These are phyloP conservation scores for Verticillium nonalfalfae DNA, from an alignment of 2,329 filamentous ascomycete species.

Conservation along the genomic window DNA sequence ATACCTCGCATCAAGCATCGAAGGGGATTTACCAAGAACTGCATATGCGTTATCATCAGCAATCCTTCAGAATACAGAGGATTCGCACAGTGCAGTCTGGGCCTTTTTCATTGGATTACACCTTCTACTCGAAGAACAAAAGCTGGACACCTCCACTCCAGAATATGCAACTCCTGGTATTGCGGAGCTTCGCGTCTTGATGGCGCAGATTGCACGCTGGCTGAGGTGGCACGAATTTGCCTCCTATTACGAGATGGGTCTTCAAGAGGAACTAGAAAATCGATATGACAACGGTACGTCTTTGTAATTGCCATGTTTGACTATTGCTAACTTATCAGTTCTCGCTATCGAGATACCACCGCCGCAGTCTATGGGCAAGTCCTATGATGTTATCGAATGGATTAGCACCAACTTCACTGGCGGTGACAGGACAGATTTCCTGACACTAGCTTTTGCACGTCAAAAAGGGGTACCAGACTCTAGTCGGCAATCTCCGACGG, in stretches of 20 bases:
- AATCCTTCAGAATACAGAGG: slow-evolving; percentile 41
- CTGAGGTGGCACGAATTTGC: slow-evolving; percentile 59
- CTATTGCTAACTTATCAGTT: neutral
- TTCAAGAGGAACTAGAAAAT: slow-evolving; percentile 39
- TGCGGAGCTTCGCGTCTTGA: slow-evolving; percentile 58
- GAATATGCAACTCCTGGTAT: slow-evolving; percentile 37
- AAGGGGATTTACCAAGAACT: slow-evolving; percentile 44
- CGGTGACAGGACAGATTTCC: slow-evolving; percentile 27
- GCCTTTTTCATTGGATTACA: slow-evolving; percentile 73
- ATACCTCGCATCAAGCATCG: slow-evolving; percentile 57
- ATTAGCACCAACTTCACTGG: slow-evolving; percentile 40
- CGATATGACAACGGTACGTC: slow-evolving; percentile 32
- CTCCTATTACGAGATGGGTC: slow-evolving; percentile 43
- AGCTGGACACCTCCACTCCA: slow-evolving; percentile 58
- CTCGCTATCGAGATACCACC: slow-evolving; percentile 8
- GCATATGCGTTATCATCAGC: slow-evolving; percentile 62
- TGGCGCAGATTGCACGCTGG: slow-evolving; percentile 80
- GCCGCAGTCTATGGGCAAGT: slow-evolving; percentile 20
- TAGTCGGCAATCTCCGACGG: slow-evolving; percentile 26
- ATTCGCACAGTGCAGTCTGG: slow-evolving; percentile 54
- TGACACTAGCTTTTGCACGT: slow-evolving; percentile 34
- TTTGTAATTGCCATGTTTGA: slow-evolving; percentile 16
- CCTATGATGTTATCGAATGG: slow-evolving; percentile 42
- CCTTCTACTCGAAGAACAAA: slow-evolving; percentile 82
- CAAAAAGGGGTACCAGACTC: slow-evolving; percentile 28